Conservation (phyloP, 257 asterid genomes). For the Solanum chaucha region DNA sequence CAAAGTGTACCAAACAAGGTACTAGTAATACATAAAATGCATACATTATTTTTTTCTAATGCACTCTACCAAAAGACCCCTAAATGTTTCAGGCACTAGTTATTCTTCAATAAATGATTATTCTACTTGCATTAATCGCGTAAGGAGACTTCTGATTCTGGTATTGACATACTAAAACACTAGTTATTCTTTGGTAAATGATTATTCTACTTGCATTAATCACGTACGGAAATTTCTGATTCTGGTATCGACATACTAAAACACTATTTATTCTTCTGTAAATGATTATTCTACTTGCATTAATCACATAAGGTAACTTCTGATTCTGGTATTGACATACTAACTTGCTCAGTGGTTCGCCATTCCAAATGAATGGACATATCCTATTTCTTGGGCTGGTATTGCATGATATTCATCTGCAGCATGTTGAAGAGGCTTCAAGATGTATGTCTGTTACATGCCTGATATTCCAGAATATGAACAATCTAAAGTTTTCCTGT, state of each 20-base stretch:
- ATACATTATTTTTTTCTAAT: neutral
- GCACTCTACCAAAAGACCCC: neutral
- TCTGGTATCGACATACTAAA: neutral
- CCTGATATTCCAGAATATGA: neutral
- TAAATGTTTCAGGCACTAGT: neutral
- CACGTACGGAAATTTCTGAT: neutral
- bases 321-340: neutral
- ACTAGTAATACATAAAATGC: neutral
- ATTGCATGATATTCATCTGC: neutral
- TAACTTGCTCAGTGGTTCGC: neutral
- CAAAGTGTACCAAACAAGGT: neutral
- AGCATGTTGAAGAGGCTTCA: neutral
- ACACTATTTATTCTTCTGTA: neutral
- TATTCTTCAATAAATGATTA: neutral
- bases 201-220: neutral
- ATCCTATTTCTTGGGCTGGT: neutral
- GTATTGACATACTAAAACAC: neutral
- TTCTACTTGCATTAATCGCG: neutral
- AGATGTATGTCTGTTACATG: neutral
- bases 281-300: neutral
- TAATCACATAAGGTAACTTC: neutral
- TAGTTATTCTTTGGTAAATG: neutral
- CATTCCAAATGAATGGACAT: neutral
- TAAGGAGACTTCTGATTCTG: neutral
- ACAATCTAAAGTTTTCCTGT: neutral